phyloP scores from a whole-genome alignment of 768 basidiomycete genomes.

The Agaricus blazei region DNA sequence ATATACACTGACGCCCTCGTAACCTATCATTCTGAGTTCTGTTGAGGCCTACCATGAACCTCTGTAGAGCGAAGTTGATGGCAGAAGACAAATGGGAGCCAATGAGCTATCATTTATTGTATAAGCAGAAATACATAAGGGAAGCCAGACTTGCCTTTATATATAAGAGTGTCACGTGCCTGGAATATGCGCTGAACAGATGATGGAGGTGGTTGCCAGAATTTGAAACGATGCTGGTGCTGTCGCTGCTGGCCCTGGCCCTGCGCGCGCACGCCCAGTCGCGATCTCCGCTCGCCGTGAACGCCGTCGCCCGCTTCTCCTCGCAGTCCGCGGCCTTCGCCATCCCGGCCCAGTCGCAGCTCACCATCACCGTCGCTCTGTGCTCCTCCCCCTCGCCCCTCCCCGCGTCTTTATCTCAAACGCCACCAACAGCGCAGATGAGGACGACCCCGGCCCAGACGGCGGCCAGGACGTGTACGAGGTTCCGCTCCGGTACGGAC shows the following conservation, averaged over 20 bases:
- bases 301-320: constrained; percentile 29
- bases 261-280: constrained; percentile 26
- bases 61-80: no score
- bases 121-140: no score
- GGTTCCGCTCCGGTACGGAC: constrained; percentile 23
- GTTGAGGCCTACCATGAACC: no score
- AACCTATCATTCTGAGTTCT: no score
- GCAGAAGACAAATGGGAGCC: no score
- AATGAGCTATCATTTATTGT: no score
- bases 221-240: constrained; percentile 26
- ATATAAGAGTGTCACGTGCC: neutral
- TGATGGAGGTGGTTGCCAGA: neutral
- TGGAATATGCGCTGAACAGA: neutral
- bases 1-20: no score
- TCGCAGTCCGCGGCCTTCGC: constrained; percentile 28
- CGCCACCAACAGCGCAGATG: constrained; percentile 24
- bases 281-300: constrained; percentile 26
- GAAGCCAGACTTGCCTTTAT: no score
- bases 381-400: constrained; percentile 35
- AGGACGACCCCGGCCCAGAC: constrained; percentile 28
- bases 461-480: constrained; percentile 41
- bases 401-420: constrained; percentile 63
- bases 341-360: constrained; percentile 32
- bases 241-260: constrained; percentile 27
- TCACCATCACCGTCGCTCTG: constrained; percentile 46